Conservation (phyloP, 345 rosid genomes). For the Eucalyptus pumila region DNA sequence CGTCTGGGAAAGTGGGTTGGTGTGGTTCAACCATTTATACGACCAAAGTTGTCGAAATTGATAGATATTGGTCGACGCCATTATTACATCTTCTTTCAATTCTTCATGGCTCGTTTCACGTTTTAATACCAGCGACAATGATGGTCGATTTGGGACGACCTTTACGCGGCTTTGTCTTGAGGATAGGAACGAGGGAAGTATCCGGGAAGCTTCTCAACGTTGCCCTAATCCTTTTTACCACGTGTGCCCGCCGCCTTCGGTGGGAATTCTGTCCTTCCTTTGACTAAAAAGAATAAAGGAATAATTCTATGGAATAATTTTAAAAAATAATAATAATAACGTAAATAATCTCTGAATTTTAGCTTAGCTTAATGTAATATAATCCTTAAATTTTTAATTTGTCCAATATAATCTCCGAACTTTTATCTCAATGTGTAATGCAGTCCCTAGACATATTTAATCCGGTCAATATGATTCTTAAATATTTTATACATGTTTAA, state of each 20-base stretch:
- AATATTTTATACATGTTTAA: too few relatives aligned
- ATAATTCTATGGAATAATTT: neutral
- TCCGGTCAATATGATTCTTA: accelerated
- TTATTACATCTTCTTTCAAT: neutral
- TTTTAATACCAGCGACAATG: neutral
- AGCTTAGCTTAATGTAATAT: too few relatives aligned
- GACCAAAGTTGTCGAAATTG: neutral
- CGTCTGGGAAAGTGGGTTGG: neutral
- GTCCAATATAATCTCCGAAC: accelerated
- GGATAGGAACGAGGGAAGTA: neutral
- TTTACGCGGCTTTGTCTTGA: neutral
- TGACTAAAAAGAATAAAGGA: neutral
- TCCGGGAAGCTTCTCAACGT: neutral
- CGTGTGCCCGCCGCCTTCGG: neutral
- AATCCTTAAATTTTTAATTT: accelerated
- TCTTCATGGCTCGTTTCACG: neutral
- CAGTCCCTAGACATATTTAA: accelerated
- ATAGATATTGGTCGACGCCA: neutral
- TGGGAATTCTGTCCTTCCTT: neutral
- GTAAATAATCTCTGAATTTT: accelerated
- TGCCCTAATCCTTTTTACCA: neutral
- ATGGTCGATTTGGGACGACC: neutral
- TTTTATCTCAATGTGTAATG: too few relatives aligned
- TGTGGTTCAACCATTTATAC: neutral
- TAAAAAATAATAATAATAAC: accelerated